These are phyloP conservation scores for Thermothielavioides terrestris DNA, from an alignment of 495 filamentous ascomycete species.

Conservation along the genomic window DNA sequence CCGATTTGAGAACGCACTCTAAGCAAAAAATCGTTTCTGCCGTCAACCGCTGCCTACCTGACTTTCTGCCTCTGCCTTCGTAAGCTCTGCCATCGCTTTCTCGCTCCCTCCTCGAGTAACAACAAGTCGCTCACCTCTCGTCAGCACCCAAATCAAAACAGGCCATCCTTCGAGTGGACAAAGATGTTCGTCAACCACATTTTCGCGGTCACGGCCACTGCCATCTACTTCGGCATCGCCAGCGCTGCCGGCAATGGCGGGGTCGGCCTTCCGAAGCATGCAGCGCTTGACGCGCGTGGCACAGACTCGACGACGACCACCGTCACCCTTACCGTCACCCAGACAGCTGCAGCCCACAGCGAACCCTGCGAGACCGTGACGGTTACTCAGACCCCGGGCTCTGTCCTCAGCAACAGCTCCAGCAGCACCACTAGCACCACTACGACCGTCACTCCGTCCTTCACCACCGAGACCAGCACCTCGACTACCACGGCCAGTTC, in stretches of 20 bases:
- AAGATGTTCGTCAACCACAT: neutral
- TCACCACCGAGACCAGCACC: conserved; percentile 1
- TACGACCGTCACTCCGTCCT: neutral
- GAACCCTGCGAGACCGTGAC: neutral
- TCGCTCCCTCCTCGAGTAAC: no score
- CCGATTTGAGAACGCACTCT: no score
- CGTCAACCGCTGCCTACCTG: no score
- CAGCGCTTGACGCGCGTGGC: neutral
- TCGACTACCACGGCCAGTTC: neutral
- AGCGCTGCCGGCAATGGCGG: neutral
- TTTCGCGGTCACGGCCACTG: neutral
- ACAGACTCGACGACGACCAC: neutral
- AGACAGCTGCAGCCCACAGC: no score
- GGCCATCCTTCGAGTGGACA: no score
- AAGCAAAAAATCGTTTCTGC: no score
- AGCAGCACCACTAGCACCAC: neutral
- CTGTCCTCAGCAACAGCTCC: no score
- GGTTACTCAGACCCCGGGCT: neutral
- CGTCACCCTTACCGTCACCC: neutral
- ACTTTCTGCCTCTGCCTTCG: no score
- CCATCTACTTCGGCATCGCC: conserved; percentile 1
- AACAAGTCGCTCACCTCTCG: no score
- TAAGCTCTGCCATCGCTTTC: no score
- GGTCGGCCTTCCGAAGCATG: neutral
- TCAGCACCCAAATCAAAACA: no score